phyloP scores from a whole-genome alignment of 2,329 filamentous ascomycete genomes.

The Amesomyces nigricolor region DNA sequence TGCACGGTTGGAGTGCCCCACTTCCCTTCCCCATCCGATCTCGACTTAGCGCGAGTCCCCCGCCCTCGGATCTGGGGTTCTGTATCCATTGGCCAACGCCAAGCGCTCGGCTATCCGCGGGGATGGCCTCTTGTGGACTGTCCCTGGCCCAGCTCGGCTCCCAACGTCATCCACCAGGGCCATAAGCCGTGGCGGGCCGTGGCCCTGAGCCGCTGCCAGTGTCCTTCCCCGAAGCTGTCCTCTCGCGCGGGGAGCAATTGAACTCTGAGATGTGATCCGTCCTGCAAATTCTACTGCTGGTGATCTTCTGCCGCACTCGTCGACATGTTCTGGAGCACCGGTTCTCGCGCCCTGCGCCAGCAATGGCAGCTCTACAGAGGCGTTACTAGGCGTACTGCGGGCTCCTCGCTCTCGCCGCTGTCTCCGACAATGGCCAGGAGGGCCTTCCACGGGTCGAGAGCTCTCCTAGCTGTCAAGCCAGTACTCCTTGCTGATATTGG shows the following conservation, averaged over 20 bases:
- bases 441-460: conserved; percentile 47
- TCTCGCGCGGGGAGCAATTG: conserved; percentile 13
- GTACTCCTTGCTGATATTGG: conserved; percentile 82
- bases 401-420: conserved; percentile 19
- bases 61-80: conserved; percentile 9
- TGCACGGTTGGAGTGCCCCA: conserved; percentile 10
- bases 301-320: conserved; percentile 6
- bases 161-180: conserved; percentile 24
- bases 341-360: conserved; percentile 44
- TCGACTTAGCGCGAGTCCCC: conserved; percentile 1
- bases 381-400: conserved; percentile 30
- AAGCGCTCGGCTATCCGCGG: conserved; percentile 28
- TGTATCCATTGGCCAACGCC: neutral
- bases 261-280: conserved; percentile 14
- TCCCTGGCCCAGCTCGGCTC: conserved; percentile 21
- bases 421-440: conserved; percentile 27
- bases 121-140: neutral
- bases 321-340: conserved; percentile 51
- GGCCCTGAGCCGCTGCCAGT: neutral
- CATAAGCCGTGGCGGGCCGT: conserved; percentile 29
- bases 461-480: conserved; percentile 61
- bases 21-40: conserved; percentile 13
- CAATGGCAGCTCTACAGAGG: conserved; percentile 44
- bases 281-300: conserved; percentile 1
- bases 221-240: neutral